Evolutionary conservation across 1,284 basidiomycete genomes (phyloP).

Genomic region (Tylopilus orsonianus): DNA sequence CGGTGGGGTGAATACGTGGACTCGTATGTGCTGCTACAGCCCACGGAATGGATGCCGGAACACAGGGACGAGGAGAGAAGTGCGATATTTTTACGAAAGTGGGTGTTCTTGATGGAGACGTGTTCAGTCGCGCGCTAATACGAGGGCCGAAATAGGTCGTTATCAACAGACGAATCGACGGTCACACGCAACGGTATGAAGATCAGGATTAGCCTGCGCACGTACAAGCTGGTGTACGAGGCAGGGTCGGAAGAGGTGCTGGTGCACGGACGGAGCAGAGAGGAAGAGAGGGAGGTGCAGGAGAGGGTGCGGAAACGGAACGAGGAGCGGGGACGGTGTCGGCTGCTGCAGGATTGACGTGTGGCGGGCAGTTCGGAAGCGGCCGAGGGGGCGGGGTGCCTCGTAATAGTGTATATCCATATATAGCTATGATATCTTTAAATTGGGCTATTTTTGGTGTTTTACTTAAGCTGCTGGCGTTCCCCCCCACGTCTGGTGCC

Average conservation of each 20-base stretch:
- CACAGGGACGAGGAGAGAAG: constrained; percentile 43
- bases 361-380: background rate
- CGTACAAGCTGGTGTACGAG: constrained; percentile 77
- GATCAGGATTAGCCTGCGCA: constrained; percentile 63
- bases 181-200: constrained; percentile 44
- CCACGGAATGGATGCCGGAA: constrained; percentile 66
- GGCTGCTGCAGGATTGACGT: constrained; percentile 30
- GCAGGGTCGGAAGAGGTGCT: constrained; percentile 57
- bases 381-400: too few species aligned
- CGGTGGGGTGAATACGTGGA: constrained; percentile 90
- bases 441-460: constrained; percentile 17
- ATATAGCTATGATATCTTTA: constrained; percentile 2
- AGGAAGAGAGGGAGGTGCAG: constrained; percentile 41
- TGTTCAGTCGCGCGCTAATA: constrained; percentile 13
- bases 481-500: constrained; percentile 9
- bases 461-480: constrained; percentile 32
- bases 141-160: constrained; percentile 37
- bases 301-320: constrained; percentile 46
- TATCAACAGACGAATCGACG: constrained; percentile 29
- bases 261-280: constrained; percentile 38
- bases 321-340: constrained; percentile 53
- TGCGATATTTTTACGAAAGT: constrained; percentile 50
- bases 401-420: background rate
- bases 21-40: constrained; percentile 73
- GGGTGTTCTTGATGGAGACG: constrained; percentile 16